Percentiles rank a stretch among this genome's conserved stretches.
Conservation (phyloP, 1,284 basidiomycete species). For the Papiliotrema nemorosa region DNA sequence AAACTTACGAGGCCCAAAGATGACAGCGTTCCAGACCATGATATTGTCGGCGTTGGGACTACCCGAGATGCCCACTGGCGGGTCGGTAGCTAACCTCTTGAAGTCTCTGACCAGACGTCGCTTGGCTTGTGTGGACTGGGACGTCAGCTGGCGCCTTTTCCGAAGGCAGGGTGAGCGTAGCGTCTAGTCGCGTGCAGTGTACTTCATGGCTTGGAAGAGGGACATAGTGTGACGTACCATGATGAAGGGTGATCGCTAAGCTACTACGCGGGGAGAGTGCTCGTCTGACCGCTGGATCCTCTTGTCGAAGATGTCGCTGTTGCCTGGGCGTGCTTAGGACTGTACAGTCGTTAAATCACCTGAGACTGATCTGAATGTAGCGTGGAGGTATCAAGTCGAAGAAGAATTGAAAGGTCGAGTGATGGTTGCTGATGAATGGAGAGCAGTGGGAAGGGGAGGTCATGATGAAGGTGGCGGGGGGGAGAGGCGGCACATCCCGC, state of each 20-base stretch:
- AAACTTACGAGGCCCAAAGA: slow-evolving; percentile 87
- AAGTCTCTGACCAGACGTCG: slow-evolving; percentile 92
- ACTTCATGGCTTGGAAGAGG: too few relatives aligned
- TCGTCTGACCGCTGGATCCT: background rate
- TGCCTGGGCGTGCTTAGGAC: background rate
- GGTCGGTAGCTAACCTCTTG: slow-evolving; percentile 88
- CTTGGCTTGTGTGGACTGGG: slow-evolving; percentile 66
- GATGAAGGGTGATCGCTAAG: background rate
- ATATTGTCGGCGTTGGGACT: slow-evolving; percentile 97
- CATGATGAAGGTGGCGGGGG: too few relatives aligned
- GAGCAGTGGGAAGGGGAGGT: too few relatives aligned
- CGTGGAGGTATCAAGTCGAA: too few relatives aligned
- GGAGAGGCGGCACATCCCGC: too few relatives aligned
- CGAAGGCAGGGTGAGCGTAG: too few relatives aligned
- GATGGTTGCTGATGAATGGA: too few relatives aligned
- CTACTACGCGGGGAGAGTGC: background rate
- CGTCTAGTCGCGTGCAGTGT: too few relatives aligned
- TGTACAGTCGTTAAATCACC: too few relatives aligned
- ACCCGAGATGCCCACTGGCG: slow-evolving; percentile 92
- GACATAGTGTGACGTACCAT: too few relatives aligned
- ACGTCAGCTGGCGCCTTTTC: background rate
- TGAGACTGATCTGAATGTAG: too few relatives aligned
- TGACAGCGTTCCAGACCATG: slow-evolving; percentile 99
- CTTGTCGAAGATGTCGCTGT: background rate
- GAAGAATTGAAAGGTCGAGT: too few relatives aligned